Evolutionary conservation across 768 basidiomycete species (phyloP), one percentile per base, ranked within the genome.

Genomic region (Boletus huronensis): DNA sequence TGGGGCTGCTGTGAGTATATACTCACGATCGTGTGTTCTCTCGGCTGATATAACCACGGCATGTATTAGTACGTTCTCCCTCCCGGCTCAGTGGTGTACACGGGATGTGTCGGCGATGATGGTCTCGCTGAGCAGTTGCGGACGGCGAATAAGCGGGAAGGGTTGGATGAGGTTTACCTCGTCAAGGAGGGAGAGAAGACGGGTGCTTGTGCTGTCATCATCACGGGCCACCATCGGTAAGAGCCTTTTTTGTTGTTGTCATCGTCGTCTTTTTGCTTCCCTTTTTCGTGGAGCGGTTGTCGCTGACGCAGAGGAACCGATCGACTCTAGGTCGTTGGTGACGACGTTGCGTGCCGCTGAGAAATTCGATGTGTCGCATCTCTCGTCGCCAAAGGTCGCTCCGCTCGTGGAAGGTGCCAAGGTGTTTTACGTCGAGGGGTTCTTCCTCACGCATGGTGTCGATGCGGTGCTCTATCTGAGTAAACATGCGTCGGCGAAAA

Each of bases 181-280:
- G 92, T 98, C 64, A 87, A 87, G 70, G 77, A 87, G 58, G 88
- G 86, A 54, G 85, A 86, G 68, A 85, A 91, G 74, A 98, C 97
- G 6, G 97, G 97, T 53, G 94, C 97, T 50, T 99, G 97, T 69
- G 96, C 92, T 16, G 97, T 98, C 59, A 73, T 99, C 62, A 83
- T 98, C 73, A 98, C 94, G 48, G 92, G 89, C 42, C 93, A 97
- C 74, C 68, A 97, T 72, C 83, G 96, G 91, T 93, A 58, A 29
- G 81, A 13, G 5, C 21, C 25, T 16, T 21, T 23, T 35, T 28
- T 42, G 41, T 44, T 0, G 11, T 13, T 3, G 17, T 16, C 17
- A 6, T n/a, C 4, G 35, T n/a, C 35, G 35, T n/a, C 14, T 19
- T 43, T 3, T 21, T 23, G n/a, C 11, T 5, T n/a, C 10, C 3